A percentile compares a stretch with the other conserved stretches of the same genome.
Conservation (phyloP, 2,329 filamentous ascomycete genomes). For the Ilyonectria mors-panacis region DNA sequence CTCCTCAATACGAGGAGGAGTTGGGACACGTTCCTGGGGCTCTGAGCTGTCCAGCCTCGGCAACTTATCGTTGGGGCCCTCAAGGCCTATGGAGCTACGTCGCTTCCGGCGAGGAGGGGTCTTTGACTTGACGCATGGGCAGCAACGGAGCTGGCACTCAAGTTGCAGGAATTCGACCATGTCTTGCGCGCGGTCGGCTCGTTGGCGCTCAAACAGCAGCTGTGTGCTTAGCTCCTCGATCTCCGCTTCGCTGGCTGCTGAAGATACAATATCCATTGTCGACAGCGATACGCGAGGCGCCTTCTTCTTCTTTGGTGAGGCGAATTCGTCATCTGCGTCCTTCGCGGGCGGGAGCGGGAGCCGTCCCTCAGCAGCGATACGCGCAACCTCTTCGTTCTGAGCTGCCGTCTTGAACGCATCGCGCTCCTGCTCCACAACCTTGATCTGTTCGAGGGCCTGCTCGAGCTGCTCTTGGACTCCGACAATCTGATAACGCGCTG, state of each 20-base stretch:
- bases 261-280: slow-evolving; percentile 67
- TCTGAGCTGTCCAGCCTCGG: slow-evolving; percentile 54
- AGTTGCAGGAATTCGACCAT: slow-evolving; percentile 83
- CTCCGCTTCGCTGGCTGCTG: slow-evolving; percentile 69
- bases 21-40: slow-evolving; percentile 37
- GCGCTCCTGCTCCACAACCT: slow-evolving; percentile 79
- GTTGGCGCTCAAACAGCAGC: slow-evolving; percentile 72
- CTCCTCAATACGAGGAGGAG: slow-evolving; percentile 42
- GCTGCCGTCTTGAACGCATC: slow-evolving; percentile 81
- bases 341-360: slow-evolving; percentile 73
- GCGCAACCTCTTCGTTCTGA: slow-evolving; percentile 80
- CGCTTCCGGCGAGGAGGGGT: slow-evolving; percentile 42
- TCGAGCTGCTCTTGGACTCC: slow-evolving; percentile 77
- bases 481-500: slow-evolving; percentile 76
- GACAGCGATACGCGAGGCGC: slow-evolving; percentile 64
- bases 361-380: slow-evolving; percentile 79
- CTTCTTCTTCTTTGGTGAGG: slow-evolving; percentile 68
- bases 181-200: slow-evolving; percentile 79
- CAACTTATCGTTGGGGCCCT: slow-evolving; percentile 50
- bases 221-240: slow-evolving; percentile 69
- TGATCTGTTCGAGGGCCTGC: slow-evolving; percentile 73
- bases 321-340: slow-evolving; percentile 73
- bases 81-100: slow-evolving; percentile 43
- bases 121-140: slow-evolving; percentile 67
- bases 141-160: slow-evolving; percentile 79